Conservation (phyloP, 1,284 basidiomycete genomes). For the Ustilago bromivora region DNA sequence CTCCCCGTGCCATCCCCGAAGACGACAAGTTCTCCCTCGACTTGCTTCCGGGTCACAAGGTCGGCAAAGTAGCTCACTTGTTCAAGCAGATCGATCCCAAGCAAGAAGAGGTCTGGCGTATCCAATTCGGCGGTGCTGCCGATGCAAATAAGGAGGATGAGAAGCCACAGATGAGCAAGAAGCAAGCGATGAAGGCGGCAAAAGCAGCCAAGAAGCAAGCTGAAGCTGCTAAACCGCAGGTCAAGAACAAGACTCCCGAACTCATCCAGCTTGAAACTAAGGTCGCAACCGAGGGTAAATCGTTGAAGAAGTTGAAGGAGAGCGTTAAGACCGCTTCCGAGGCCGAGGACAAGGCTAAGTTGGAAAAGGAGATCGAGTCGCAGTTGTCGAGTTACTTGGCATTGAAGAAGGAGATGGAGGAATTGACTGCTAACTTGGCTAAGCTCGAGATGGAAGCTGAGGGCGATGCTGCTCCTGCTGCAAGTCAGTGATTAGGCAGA, state of each 20-base stretch:
- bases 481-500: neutral
- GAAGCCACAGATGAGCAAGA: slow-evolving; percentile 65
- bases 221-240: slow-evolving; percentile 44
- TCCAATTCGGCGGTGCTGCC: slow-evolving; percentile 80
- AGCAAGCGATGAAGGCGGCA: slow-evolving; percentile 63
- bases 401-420: slow-evolving; percentile 44
- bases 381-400: slow-evolving; percentile 30
- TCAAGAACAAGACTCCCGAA: slow-evolving; percentile 64
- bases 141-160: slow-evolving; percentile 37
- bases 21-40: slow-evolving; percentile 75
- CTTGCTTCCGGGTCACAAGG: slow-evolving; percentile 85
- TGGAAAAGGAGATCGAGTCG: slow-evolving; percentile 35
- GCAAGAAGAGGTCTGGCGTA: slow-evolving; percentile 85
- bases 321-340: slow-evolving; percentile 39
- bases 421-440: slow-evolving; percentile 36
- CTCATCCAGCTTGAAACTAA: slow-evolving; percentile 50
- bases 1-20: slow-evolving; percentile 77
- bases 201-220: slow-evolving; percentile 64
- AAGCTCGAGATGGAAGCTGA: slow-evolving; percentile 40
- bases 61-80: slow-evolving; percentile 87
- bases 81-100: slow-evolving; percentile 95
- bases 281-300: slow-evolving; percentile 57
- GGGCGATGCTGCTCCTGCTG: neutral
- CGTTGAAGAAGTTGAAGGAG: slow-evolving; percentile 57
- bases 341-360: slow-evolving; percentile 54